phyloP scores from a whole-genome alignment of 1,139 yeast genomes.

The Petasospora rhodanensis region DNA sequence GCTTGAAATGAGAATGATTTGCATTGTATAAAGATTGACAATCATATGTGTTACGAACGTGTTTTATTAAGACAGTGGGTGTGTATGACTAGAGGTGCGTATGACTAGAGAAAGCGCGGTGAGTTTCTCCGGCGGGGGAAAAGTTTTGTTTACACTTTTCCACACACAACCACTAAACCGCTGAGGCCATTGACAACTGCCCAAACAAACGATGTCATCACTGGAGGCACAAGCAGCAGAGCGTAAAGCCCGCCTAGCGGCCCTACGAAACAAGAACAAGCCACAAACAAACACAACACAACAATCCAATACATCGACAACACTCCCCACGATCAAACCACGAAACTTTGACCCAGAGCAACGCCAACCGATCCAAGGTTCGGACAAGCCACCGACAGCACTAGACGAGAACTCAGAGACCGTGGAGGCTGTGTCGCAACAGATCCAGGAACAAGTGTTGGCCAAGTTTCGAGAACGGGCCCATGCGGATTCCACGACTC shows the following conservation, averaged over 20 bases:
- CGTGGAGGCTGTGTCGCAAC: conserved; percentile 33
- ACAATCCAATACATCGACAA: too few species aligned
- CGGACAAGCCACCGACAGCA: conserved; percentile 26
- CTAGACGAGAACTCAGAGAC: conserved; percentile 30
- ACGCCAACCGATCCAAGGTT: conserved; percentile 31
- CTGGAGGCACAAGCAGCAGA: conserved; percentile 35
- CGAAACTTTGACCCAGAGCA: conserved; percentile 34
- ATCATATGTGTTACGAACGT: too few species aligned
- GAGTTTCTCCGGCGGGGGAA: too few species aligned
- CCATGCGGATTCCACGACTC: conserved; percentile 7
- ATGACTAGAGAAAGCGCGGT: too few species aligned
- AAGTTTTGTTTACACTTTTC: too few species aligned
- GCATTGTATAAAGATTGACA: conserved; percentile 1
- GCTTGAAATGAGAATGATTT: conserved; percentile 18
- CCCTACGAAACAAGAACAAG: conserved; percentile 30
- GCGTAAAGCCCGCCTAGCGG: conserved; percentile 35
- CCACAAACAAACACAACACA: conserved; percentile 3
- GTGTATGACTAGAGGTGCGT: too few species aligned
- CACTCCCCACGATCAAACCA: conserved; percentile 1
- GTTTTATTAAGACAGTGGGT: too few species aligned
- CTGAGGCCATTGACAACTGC: too few species aligned
- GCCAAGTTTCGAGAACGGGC: conserved; percentile 21
- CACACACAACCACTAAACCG: too few species aligned
- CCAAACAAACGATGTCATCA: conserved; percentile 21
- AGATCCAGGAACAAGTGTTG: conserved; percentile 29